Conservation (phyloP, 352 stramenopile genomes). For the Phytophthora palmivora region DNA sequence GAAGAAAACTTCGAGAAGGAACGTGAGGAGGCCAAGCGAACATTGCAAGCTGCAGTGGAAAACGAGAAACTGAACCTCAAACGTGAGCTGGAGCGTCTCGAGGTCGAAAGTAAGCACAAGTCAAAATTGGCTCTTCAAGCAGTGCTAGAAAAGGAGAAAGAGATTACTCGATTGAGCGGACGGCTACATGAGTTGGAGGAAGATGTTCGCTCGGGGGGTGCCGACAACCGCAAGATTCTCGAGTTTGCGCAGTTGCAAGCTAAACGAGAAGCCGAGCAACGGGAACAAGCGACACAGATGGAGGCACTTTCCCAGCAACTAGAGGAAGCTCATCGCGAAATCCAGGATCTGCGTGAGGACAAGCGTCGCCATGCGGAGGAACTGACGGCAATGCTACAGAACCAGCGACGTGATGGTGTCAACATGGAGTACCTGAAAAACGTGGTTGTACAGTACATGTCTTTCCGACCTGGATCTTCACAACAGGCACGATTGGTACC, state of each 20-base stretch:
- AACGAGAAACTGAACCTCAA: constrained; percentile 49
- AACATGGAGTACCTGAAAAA: constrained; percentile 94
- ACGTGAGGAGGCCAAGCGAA: constrained; percentile 38
- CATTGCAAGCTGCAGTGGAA: constrained; percentile 52
- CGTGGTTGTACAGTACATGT: constrained; percentile 92
- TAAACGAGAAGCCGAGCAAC: constrained; percentile 74
- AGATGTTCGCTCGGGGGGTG: constrained; percentile 83
- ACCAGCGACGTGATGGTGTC: constrained; percentile 82
- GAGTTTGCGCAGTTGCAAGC: constrained; percentile 88
- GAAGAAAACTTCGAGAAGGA: constrained; percentile 38
- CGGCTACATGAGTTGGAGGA: constrained; percentile 80
- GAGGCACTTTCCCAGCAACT: constrained; percentile 58
- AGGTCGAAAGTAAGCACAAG: constrained; percentile 85
- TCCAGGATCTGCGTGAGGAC: constrained; percentile 65
- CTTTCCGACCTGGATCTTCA: constrained; percentile 82
- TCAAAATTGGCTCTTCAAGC: constrained; percentile 85
- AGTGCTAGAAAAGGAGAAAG: constrained; percentile 81
- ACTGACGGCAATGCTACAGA: constrained; percentile 78
- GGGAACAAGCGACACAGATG: constrained; percentile 61
- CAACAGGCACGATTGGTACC: constrained; percentile 80
- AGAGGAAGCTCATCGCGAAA: constrained; percentile 47
- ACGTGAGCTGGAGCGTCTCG: constrained; percentile 68
- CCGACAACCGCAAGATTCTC: constrained; percentile 89
- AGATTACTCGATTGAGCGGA: constrained; percentile 63
- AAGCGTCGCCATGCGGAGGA: constrained; percentile 72